A percentile compares a stretch with the other conserved stretches of the same genome.
These are phyloP conservation scores for Flaveria bidentis DNA, from an alignment of 129 eudicot genomes.

Conservation along the genomic window DNA sequence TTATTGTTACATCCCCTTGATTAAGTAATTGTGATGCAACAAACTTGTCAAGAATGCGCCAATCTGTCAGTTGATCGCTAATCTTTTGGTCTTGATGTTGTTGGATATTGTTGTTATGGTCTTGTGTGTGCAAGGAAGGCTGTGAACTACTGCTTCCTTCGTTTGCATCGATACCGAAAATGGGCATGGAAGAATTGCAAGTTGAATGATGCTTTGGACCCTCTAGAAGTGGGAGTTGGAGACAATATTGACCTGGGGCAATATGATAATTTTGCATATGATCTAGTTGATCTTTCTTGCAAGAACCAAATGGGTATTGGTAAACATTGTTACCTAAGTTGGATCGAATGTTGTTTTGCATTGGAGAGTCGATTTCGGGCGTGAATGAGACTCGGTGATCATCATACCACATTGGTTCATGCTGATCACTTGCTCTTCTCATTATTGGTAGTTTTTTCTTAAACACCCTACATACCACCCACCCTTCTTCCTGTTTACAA, in stretches of 20 bases:
- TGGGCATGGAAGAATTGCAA: too few relatives aligned
- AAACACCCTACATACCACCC: slow-evolving; percentile 91
- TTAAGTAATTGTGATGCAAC: slow-evolving; percentile 87
- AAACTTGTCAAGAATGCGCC: slow-evolving; percentile 97
- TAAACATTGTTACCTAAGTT: slow-evolving; percentile 21
- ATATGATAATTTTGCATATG: slow-evolving; percentile 51
- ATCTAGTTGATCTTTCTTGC: slow-evolving; percentile 51
- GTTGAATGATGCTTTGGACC: slow-evolving; percentile 50
- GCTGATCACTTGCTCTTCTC: slow-evolving; percentile 53
- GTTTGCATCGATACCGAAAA: slow-evolving; percentile 40
- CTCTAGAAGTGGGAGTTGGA: slow-evolving; percentile 76
- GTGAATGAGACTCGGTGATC: slow-evolving; percentile 72
- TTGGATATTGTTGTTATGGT: slow-evolving; percentile 31
- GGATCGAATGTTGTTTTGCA: slow-evolving; percentile 40
- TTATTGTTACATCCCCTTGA: slow-evolving; percentile 58
- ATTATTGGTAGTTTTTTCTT: slow-evolving; percentile 68
- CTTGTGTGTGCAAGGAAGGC: slow-evolving; percentile 31
- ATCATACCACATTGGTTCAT: slow-evolving; percentile 79
- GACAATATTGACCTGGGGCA: slow-evolving; percentile 45
- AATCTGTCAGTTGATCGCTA: slow-evolving; percentile 64
- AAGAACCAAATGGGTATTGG: slow-evolving; percentile 39
- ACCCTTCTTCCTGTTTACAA: slow-evolving; percentile 87
- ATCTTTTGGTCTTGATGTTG: slow-evolving; percentile 42
- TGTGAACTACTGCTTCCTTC: slow-evolving; percentile 37
- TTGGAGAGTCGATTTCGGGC: slow-evolving; percentile 66